phyloP scores from a whole-genome alignment of 805 yeast species.

The Candida broadrunensis region DNA sequence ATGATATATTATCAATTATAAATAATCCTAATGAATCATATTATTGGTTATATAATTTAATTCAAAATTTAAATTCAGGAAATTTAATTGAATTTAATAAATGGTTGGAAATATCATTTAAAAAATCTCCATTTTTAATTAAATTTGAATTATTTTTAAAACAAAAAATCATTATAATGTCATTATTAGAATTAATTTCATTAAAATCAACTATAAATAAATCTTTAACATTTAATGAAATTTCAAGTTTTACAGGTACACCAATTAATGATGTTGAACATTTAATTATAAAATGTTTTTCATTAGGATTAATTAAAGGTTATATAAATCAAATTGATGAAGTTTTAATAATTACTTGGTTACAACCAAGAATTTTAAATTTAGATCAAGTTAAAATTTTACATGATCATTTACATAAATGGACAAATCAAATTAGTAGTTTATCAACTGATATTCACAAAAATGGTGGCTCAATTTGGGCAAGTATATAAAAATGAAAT shows the following conservation, averaged over 20 bases:
- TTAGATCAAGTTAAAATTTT: conserved; percentile 73
- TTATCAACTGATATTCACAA: conserved; percentile 44
- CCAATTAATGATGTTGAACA: conserved; percentile 79
- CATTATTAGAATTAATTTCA: conserved; percentile 85
- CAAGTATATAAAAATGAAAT: conserved; percentile 19
- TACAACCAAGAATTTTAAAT: conserved; percentile 92
- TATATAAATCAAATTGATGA: conserved; percentile 82
- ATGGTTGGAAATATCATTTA: conserved; percentile 36
- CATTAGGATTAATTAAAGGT: conserved; percentile 83
- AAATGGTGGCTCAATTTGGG: conserved; percentile 44
- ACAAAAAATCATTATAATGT: conserved; percentile 90
- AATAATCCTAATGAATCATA: conserved; percentile 33
- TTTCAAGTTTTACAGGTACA: conserved; percentile 65
- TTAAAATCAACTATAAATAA: conserved; percentile 71
- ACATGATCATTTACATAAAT: conserved; percentile 66
- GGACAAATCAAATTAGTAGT: conserved; percentile 74
- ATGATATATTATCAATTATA: conserved; percentile 67
- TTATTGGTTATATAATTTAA: conserved; percentile 69
- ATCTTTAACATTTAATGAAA: conserved; percentile 67
- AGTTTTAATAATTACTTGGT: conserved; percentile 83
- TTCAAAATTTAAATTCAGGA: conserved; percentile 74
- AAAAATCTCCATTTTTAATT: conserved; percentile 53
- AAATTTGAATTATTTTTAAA: conserved; percentile 64
- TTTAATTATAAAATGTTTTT: conserved; percentile 85
- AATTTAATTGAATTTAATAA: conserved; percentile 64